phyloP scores from a whole-genome alignment of 2,329 filamentous ascomycete genomes.

The Phoma sp. region DNA sequence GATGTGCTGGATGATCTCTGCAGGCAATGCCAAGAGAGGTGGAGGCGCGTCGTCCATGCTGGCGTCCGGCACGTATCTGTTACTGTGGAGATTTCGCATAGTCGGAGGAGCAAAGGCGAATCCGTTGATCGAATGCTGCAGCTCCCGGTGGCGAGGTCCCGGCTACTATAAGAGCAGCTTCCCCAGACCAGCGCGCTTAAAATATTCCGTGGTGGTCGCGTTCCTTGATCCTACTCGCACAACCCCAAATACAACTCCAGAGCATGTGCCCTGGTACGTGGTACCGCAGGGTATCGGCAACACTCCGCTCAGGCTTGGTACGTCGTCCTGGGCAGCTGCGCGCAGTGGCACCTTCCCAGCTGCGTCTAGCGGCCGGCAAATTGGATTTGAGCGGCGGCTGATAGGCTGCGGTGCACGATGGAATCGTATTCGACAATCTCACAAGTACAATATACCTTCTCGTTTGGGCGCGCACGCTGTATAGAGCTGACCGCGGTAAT shows the following conservation, averaged over 20 bases:
- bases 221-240: conserved; percentile 5
- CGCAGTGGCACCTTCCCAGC: conserved; percentile 40
- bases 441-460: conserved; percentile 10
- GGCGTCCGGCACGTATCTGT: conserved; percentile 3
- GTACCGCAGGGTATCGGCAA: conserved; percentile 17
- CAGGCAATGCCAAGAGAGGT: conserved; percentile 65
- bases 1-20: conserved; percentile 77
- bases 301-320: conserved; percentile 15
- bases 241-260: conserved; percentile 15
- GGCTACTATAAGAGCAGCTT: conserved; percentile 7
- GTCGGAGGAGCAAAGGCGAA: conserved; percentile 1
- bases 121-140: conserved; percentile 3
- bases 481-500: conserved; percentile 7
- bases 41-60: conserved; percentile 20
- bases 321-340: conserved; percentile 23
- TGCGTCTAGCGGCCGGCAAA: conserved; percentile 28
- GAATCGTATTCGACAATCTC: conserved; percentile 24
- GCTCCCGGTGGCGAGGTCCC: neutral
- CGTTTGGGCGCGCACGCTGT: conserved; percentile 9
- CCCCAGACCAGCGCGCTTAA: conserved; percentile 8
- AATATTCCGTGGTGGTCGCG: conserved; percentile 5
- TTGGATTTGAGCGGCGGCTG: conserved; percentile 19
- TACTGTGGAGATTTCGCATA: conserved; percentile 2
- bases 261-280: conserved; percentile 9
- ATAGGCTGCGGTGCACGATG: conserved; percentile 27